phyloP scores from a whole-genome alignment of 2,329 filamentous ascomycete genomes.

The Penicillium verrucosum region DNA sequence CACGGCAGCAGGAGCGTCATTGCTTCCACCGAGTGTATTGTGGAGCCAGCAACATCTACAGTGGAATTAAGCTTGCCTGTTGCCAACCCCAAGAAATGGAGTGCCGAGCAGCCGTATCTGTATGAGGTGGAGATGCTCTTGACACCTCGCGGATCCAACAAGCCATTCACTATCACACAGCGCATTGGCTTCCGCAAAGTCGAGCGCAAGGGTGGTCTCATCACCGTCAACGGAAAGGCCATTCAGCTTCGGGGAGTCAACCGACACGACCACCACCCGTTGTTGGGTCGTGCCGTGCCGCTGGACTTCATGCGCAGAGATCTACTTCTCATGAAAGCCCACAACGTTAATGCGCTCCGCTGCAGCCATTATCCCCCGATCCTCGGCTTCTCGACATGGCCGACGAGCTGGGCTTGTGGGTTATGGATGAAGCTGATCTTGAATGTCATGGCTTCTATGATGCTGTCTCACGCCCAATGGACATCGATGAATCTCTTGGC shows the following conservation, averaged over 20 bases:
- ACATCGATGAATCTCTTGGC: slow-evolving; percentile 56
- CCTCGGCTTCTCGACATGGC: slow-evolving; percentile 30
- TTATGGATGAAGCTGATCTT: slow-evolving; percentile 39
- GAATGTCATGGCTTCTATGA: slow-evolving; percentile 38
- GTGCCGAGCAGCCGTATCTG: slow-evolving; percentile 62
- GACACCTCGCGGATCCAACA: background rate
- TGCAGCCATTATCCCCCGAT: slow-evolving; percentile 64
- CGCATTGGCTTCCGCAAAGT: slow-evolving; percentile 62
- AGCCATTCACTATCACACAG: slow-evolving; percentile 43
- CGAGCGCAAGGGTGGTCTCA: slow-evolving; percentile 52
- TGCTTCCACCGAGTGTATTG: slow-evolving; percentile 13
- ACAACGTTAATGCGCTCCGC: slow-evolving; percentile 68
- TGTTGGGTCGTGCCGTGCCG: slow-evolving; percentile 61
- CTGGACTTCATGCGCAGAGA: slow-evolving; percentile 61
- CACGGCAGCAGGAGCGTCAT: slow-evolving; percentile 24
- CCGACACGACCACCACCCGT: slow-evolving; percentile 67
- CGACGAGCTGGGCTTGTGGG: slow-evolving; percentile 38
- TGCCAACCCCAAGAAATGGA: slow-evolving; percentile 60
- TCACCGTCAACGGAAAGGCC: slow-evolving; percentile 58
- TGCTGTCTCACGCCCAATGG: slow-evolving; percentile 46
- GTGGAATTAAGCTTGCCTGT: slow-evolving; percentile 41
- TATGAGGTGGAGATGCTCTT: slow-evolving; percentile 48
- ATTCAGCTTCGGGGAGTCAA: slow-evolving; percentile 64
- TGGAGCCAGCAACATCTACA: slow-evolving; percentile 29
- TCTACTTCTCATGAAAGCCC: slow-evolving; percentile 63